Percentiles rank a stretch among this genome's conserved stretches.
phyloP scores from a whole-genome alignment of 1,284 basidiomycete species.

The Volvariella surrecta region DNA sequence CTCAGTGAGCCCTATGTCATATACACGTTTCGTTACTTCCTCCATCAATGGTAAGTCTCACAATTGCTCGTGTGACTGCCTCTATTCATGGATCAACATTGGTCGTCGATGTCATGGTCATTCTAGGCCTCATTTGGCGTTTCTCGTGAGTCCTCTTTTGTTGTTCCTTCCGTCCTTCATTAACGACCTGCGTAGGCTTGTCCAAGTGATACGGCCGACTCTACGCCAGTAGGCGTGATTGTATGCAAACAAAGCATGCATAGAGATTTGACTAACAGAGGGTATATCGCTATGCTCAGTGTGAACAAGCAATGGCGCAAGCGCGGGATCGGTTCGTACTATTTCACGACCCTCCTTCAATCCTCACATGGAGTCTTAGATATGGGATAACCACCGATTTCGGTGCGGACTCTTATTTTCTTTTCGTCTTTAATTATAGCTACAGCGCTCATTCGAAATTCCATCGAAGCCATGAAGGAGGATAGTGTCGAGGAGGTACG shows the following conservation, averaged over 20 bases:
- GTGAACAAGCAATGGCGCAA: constrained; percentile 77
- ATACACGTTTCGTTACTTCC: constrained; percentile 90
- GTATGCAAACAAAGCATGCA: constrained; percentile 95
- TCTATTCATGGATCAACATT: no score
- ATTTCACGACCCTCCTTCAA: constrained; percentile 20
- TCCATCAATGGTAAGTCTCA: constrained; percentile 78
- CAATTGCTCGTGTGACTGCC: constrained; percentile 2
- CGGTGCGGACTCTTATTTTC: constrained; percentile 32
- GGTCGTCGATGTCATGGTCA: constrained; percentile 6
- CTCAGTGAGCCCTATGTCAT: constrained; percentile 95
- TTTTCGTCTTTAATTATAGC: constrained; percentile 39
- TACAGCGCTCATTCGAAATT: constrained; percentile 68
- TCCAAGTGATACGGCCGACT: constrained; percentile 39
- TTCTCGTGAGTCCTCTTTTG: constrained; percentile 54
- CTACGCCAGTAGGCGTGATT: constrained; percentile 79
- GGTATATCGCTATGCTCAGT: constrained; percentile 98
- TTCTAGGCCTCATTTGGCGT: constrained; percentile 86
- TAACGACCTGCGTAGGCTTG: constrained; percentile 37
- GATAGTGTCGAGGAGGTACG: constrained; percentile 77
- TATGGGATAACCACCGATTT: constrained; percentile 29
- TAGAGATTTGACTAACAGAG: constrained; percentile 68
- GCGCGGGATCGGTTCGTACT: constrained; percentile 78
- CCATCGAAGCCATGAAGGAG: constrained; percentile 74
- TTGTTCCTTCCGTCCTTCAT: constrained; percentile 7
- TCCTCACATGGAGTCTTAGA: constrained; percentile 36